These are phyloP conservation scores for Yamadazyma sp. DNA, from an alignment of 805 yeast genomes.

Conservation along the genomic window DNA sequence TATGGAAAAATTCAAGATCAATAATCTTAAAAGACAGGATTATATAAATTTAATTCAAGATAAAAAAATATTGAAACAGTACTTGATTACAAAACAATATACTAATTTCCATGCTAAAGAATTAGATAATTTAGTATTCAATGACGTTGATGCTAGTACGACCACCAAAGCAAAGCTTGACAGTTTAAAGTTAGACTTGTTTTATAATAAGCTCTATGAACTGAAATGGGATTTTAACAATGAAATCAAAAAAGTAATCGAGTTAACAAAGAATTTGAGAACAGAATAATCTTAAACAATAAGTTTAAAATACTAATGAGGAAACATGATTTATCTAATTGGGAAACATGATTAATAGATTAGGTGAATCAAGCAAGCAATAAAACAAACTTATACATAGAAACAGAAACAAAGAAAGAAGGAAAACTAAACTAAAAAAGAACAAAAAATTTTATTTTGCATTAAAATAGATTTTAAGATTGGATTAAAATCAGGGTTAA, in stretches of 20 bases:
- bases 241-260: constrained; percentile 14
- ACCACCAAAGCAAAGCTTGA: constrained; percentile 3
- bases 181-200: constrained; percentile 23
- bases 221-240: constrained; percentile 20
- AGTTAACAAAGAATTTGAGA: constrained; percentile 1
- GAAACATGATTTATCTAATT: too few species aligned
- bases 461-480: too few species aligned
- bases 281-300: too few species aligned
- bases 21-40: constrained; percentile 20
- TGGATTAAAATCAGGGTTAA: too few species aligned
- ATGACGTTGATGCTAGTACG: not conserved
- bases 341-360: too few species aligned
- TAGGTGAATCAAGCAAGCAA: too few species aligned
- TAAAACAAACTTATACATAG: too few species aligned
- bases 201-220: constrained; percentile 18
- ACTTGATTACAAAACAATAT: constrained; percentile 17
- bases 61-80: constrained; percentile 24
- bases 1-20: constrained; percentile 18
- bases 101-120: constrained; percentile 30
- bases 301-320: too few species aligned
- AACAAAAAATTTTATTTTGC: too few species aligned
- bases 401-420: too few species aligned
- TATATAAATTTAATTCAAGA: constrained; percentile 24
- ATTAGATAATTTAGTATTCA: constrained; percentile 15
- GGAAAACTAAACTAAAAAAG: too few species aligned